Evolutionary conservation across 2,329 filamentous ascomycete genomes (phyloP), one percentile per base, ranked within the genome.

Genomic region (Zalaria obscura): DNA sequence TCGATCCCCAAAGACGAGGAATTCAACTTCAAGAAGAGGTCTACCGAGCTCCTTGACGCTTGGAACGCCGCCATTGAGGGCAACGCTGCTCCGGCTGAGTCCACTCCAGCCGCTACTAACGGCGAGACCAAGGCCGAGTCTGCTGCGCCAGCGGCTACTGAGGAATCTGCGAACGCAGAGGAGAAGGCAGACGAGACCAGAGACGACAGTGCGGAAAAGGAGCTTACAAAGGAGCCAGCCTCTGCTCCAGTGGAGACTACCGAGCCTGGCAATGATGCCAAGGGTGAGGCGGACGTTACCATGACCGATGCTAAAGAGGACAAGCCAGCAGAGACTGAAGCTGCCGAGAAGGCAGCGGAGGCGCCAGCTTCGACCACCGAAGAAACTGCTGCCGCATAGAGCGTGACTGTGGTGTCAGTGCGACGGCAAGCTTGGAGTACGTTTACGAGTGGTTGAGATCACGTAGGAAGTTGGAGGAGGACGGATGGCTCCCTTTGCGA

Each of bases 1-100:
- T 72, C 72, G 3, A 93, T 98, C 51, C 88, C 88, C 4, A 80
- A 80, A 46, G 91, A 98, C 49, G 83, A 88, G 31, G 83, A 93
- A 50, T 93, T 81, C 61, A 68, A 83, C 42, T 95, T 98, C 75
- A 93, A 91, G 67, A 69, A 78, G 49, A 81, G 91, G 40, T 88
- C 86, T 31, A 73, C 83, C 49, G 70, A 73, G 4, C 71, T 98
- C 38, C 69, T 96, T n/a, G 78, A 80, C 49, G 83, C 81, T 61
- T 98, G 91, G 91, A 93, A 83, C 60, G 81, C 83, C 59, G 72
- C 86, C 31, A 70, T 96, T 57, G 57, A 58, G 32, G 40, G 42
- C 5, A 52, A 54, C 11, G 39, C 28, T 27, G 44, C 50, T 44
- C 52, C 49, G 26, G 50, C 44, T 25, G 53, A 52, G 42, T 42